A percentile compares a stretch with the other conserved stretches of the same genome.
phyloP scores from a whole-genome alignment of 805 yeast genomes.

The Clavispora phyllophila region DNA sequence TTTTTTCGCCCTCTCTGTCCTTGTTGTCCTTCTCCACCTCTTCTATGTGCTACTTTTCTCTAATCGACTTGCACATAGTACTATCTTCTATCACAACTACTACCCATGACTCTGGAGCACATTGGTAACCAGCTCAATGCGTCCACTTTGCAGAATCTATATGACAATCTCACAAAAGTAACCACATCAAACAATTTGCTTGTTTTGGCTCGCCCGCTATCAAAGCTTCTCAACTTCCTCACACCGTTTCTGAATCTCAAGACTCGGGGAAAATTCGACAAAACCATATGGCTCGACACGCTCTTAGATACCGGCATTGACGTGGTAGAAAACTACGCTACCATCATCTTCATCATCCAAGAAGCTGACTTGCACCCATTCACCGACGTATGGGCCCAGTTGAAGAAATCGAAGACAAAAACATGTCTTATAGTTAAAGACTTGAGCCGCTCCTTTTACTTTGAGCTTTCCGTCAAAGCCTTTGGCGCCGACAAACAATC shows the following conservation, averaged over 20 bases:
- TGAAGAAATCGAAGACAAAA: conserved; percentile 3
- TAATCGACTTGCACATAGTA: not conserved
- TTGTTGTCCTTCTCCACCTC: too few species aligned
- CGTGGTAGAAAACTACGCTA: conserved; percentile 4
- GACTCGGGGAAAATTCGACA: conserved; percentile 41
- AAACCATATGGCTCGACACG: conserved; percentile 10
- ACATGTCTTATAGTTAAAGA: conserved; percentile 33
- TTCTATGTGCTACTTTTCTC: not conserved
- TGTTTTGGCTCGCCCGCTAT: conserved; percentile 42
- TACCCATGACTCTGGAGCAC: conserved; percentile 1
- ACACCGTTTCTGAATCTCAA: conserved; percentile 53
- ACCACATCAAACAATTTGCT: conserved; percentile 21
- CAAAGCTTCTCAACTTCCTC: conserved; percentile 47
- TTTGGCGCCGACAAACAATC: conserved; percentile 10
- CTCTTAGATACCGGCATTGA: conserved; percentile 1
- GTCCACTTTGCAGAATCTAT: conserved; percentile 17
- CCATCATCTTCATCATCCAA: not conserved
- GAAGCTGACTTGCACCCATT: conserved; percentile 2
- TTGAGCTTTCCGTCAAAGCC: conserved; percentile 10
- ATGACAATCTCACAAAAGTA: conserved; percentile 18
- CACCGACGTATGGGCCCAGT: conserved; percentile 4
- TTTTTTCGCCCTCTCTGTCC: too few species aligned
- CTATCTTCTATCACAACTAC: conserved; percentile 1
- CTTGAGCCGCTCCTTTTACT: conserved; percentile 27
- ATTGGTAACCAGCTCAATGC: conserved; percentile 14